phyloP scores from a whole-genome alignment of 495 filamentous ascomycete species.

The Podospora pseudocomata region DNA sequence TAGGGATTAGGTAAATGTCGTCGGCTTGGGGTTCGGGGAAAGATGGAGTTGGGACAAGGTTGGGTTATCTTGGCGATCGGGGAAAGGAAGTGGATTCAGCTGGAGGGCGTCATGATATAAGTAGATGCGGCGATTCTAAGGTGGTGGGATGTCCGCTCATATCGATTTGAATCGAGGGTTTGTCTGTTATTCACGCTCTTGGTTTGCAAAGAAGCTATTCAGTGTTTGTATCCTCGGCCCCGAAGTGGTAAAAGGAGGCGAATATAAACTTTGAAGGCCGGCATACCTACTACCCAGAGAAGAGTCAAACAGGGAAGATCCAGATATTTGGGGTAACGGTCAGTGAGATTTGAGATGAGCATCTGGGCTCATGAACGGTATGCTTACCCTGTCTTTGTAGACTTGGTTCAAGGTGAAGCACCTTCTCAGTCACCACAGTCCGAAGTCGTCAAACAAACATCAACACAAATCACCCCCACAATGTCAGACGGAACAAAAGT shows the following conservation, averaged over 20 bases:
- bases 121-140: neutral
- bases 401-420: no score
- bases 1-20: neutral
- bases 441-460: neutral
- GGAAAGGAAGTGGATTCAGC: neutral
- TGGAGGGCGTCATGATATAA: neutral
- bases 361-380: no score
- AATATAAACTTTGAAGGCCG: no score
- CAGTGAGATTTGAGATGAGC: no score
- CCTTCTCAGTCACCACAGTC: no score
- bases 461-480: neutral
- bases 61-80: neutral
- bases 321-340: no score
- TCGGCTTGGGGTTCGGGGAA: neutral
- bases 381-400: no score
- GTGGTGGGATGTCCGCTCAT: neutral
- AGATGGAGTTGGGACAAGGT: neutral
- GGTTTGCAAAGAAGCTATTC: no score
- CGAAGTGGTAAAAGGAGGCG: no score
- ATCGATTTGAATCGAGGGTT: neutral
- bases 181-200: neutral
- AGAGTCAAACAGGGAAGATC: no score
- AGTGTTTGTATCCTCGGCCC: no score
- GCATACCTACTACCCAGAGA: no score
- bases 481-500: constrained; percentile 22